phyloP scores from a whole-genome alignment of 164 flowering plant genomes.

The Platanus orientalis region DNA sequence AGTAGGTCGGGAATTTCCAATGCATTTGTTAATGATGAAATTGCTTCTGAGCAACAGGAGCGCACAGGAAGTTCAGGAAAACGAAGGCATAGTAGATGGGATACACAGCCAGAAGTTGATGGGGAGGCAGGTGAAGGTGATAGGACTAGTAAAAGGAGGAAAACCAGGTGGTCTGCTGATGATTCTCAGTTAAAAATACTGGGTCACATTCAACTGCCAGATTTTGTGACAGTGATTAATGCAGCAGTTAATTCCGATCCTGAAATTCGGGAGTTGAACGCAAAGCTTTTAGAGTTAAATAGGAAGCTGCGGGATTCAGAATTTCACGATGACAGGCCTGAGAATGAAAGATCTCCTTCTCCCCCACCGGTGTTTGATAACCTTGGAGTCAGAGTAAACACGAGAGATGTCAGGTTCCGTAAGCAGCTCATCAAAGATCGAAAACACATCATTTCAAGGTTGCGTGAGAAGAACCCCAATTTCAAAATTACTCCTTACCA shows the following conservation, averaged over 20 bases:
- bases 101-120: constrained; percentile 13
- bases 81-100: constrained; percentile 30
- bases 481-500: constrained; percentile 27
- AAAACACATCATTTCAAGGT: constrained; percentile 24
- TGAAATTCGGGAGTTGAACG: constrained; percentile 20
- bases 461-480: constrained; percentile 32
- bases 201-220: constrained; percentile 42
- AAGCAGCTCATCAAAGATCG: constrained; percentile 25
- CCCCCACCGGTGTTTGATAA: constrained; percentile 19
- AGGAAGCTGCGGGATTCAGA: constrained; percentile 17
- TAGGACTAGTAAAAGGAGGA: constrained; percentile 25
- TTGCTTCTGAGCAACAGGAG: constrained; percentile 18
- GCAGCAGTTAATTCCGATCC: constrained; percentile 10
- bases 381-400: constrained; percentile 23
- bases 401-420: constrained; percentile 18
- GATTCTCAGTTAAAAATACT: constrained; percentile 28
- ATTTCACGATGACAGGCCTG: constrained; percentile 19
- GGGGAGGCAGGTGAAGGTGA: constrained; percentile 21
- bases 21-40: constrained; percentile 4
- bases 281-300: constrained; percentile 23
- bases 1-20: constrained; percentile 7
- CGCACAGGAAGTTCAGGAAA: constrained; percentile 34
- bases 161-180: constrained; percentile 29
- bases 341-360: constrained; percentile 23
- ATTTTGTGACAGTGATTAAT: constrained; percentile 15